Conservation (phyloP, 306 rosid species). For the Cucumis hystrix region DNA sequence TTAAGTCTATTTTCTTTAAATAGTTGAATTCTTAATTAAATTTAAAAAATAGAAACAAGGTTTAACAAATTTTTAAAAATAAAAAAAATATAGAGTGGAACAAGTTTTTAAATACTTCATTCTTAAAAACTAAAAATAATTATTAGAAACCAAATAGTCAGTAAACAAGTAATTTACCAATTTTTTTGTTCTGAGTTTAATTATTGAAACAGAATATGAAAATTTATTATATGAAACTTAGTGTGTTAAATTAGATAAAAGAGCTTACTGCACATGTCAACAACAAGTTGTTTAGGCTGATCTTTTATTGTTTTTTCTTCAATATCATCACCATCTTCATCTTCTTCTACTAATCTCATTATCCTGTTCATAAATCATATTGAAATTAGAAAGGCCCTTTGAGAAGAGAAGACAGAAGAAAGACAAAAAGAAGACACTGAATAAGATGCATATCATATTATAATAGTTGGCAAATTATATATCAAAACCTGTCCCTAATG, state of each 20-base stretch:
- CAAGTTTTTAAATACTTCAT: too few species aligned
- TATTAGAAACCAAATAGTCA: too few species aligned
- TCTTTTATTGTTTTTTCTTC: slow-evolving; percentile 20
- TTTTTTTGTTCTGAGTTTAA: too few species aligned
- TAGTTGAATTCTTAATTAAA: too few species aligned
- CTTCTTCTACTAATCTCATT: slow-evolving; percentile 33
- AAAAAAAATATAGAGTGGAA: too few species aligned
- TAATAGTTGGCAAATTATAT: neutral
- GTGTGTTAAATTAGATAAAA: neutral
- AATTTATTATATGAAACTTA: too few species aligned
- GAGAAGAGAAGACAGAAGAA: neutral
- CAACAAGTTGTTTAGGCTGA: slow-evolving; percentile 32
- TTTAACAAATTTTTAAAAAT: too few species aligned
- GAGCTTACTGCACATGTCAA: slow-evolving; percentile 77
- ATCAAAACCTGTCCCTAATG: slow-evolving; percentile 51
- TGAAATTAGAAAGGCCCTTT: neutral
- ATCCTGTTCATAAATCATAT: slow-evolving; percentile 23
- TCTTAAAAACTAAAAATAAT: too few species aligned
- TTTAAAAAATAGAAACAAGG: too few species aligned
- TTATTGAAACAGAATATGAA: too few species aligned
- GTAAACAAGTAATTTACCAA: too few species aligned
- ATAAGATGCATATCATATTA: neutral
- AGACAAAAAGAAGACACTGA: neutral
- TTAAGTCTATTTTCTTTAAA: too few species aligned
- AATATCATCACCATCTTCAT: slow-evolving; percentile 20